Base-by-base conservation (phyloP, 306 rosid genomes). In the Ormosia emarginata region DNA sequence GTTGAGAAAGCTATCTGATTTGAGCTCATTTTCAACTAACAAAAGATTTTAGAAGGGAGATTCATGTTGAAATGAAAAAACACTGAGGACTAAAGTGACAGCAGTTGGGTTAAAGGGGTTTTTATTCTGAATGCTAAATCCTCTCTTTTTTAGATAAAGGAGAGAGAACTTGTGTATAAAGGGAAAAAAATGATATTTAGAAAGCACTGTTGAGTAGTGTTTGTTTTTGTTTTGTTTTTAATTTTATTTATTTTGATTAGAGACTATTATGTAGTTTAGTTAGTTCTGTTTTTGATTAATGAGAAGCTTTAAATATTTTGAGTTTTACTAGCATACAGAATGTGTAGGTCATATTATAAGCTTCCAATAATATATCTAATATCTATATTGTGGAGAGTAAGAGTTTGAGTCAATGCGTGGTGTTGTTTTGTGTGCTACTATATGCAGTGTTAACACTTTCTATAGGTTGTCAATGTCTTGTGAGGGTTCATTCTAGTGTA, bases 1-100 rank as follows among this genome's bases (percentile, higher is more conserved):
- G 90, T 92, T 57, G 89, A 92, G 90, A 84, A 92, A 68, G 88
- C 88, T 39, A 76, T 79, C 67, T 93, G 89, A 92, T 69, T 85
- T 78, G 9, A 50, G 64, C 53, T 67, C 44, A 64, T 49, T 43
- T 67, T 81, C 78, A 81, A 82, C 89, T 83, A 44, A 84, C 76
- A 77, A 65, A n/a, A 58, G 32, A 47, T 70, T 32, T 33, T 37
- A 32, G 41, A 24, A 32, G 58, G 17, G 30, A 72, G 55, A 67
- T 62, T 85, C 73, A 81, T 33, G 59, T 46, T 49, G 14, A 58
- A 58, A 29, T 58, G 37, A 29, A 29, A 29, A 58, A 15, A 2
- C 4, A 30, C n/a, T 24, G 65, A 74, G 79, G 43, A 47, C 40
- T 18, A 29, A 44, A 9, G 17, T 18, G 39, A n/a, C 15, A 30